Base-by-base conservation (phyloP, 2,329 filamentous ascomycete genomes). In the Nothophoma quercina region DNA sequence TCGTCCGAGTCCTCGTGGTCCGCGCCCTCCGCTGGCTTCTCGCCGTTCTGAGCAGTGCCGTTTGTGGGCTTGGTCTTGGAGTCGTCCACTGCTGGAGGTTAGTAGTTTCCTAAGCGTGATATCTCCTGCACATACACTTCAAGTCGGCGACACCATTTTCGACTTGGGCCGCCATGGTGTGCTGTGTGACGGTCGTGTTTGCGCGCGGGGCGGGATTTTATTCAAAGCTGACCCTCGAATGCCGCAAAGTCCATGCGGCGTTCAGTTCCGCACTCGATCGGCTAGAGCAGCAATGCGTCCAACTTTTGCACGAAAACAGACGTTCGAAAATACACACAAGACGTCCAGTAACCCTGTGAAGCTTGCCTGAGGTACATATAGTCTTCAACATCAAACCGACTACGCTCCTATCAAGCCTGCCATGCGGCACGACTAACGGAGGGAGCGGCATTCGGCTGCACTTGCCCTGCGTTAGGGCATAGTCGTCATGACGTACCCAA, bases 1-100 rank as follows among this genome's bases (percentile, higher is more conserved):
- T 84, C 81, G 42, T 84, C 82, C 18, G 81, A 83, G 53, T 83
- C 81, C 47, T 79, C 79, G 59, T 81, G 79, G 60, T 83, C 81
- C 51, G 73, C 77, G 55, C 82, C 79, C 19, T 48, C 67, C 23
- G 58, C 78, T 54, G 78, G 70, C 55, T 74, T 76, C 68, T 63
- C 62, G 56, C 65, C 62, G 56, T 67, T 72, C 39, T 62, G 59
- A 21, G 61, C 41, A 8, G 66, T 41, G 58, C 66, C 65, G 57
- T 71, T 70, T 44, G 64, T 43, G 25, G 59, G 59, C 51, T 71
- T 72, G 58, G 62, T 57, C 52, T 64, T 71, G 59, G 64, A 40
- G 43, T 74, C 71, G 59, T 71, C 70, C 69, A 77, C 74, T 77
- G 40, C 42, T 46, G 9, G 15, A 2, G 25, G 43, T 64, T 44